Base-by-base conservation (phyloP, 495 filamentous ascomycete genomes). In the Penicillium parvum region DNA sequence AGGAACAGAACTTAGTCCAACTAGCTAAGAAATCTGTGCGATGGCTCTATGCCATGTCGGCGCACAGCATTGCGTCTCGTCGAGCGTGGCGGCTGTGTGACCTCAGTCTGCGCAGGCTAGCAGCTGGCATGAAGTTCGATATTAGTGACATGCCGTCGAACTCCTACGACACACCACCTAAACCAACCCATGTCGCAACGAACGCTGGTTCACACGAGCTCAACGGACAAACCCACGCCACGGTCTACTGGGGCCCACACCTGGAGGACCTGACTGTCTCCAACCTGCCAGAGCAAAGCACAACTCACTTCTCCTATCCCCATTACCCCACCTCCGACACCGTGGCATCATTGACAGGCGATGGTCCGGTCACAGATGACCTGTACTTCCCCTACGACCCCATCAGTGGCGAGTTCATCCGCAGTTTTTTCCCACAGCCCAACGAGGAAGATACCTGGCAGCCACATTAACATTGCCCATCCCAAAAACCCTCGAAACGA, bases 81-180 rank as follows among this genome's bases (percentile, higher is more conserved):
- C 75, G 79, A 37, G 78, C 77, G 21, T 82, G 74, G 69, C 65
- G 74, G 16, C 64, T 83, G n/a, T 79, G 76, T 41, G 69, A 75
- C 38, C 45, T 58, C 9, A 57, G 60, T 37, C 51, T 73, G 19
- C 66, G 69, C 11, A 64, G 64, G 14, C 63, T 73, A 10, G 55
- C 68, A 18, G 32, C 37, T 6, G 69, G 68, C n/a, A 69, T 71
- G 64, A 57, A 65, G 20, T 63, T 64, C 40, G 66, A 73, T 19
- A 30, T 68, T 25, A 57, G 47, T 40, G 69, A 73, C 34, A 57
- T 73, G 35, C 68, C 69, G 14, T 34, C 47, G 0, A 35, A 47
- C 15, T 44, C 58, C 19, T 65, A 60, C 22, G 53, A 62, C 2
- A 21, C 45, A 10, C 47, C 51, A 7, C 46, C 53, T 3, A 43